Base-by-base conservation (phyloP, 108 stramenopile species). In the Epithemia pelagica region DNA sequence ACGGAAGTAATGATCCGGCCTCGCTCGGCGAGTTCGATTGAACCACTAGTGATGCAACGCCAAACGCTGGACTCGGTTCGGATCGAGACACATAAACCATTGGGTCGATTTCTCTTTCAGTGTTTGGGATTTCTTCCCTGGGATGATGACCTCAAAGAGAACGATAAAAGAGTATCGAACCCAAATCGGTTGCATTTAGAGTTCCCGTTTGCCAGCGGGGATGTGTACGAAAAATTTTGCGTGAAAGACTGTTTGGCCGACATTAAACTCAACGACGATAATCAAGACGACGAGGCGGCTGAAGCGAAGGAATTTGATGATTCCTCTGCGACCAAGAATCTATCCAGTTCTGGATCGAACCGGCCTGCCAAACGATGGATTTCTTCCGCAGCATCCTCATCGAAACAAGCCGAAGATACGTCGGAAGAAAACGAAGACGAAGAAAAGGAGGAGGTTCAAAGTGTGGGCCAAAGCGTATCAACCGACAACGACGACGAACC, bases 121-220 rank as follows among this genome's bases (percentile, higher is more conserved):
- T 20, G 67, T 25, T 53, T 75, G 15, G 72, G 72, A 24, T 68
- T 78, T 28, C 57, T 64, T 56, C 53, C 61, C 37, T 58, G 59
- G 30, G 56, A 64, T 29, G 69, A 46, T 30, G 26, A 22, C 32
- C 52, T 20, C 19, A 26, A 18, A 58, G 74, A 71, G 28, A 67
- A 73, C 24, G 64, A 80, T 66, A n/a, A n/a, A n/a, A n/a, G n/a
- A n/a, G n/a, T n/a, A n/a, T 46, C 37, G 15, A 15, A 10, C 15
- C 37, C 10, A 10, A 46, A 46, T 46, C n/a, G n/a, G n/a, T 46
- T 46, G 37, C 76, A 86, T 66, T 58, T 84, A 61, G 86, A 87
- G 59, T 84, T 87, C 66, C 83, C 86, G 20, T 84, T 77, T 67
- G 80, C 86, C 28, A 69, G 73, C 25, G 74, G 70, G 7, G 37